Evolutionary conservation across 2,329 filamentous ascomycete species (phyloP).

Genomic region (Apiospora phragmitis): DNA sequence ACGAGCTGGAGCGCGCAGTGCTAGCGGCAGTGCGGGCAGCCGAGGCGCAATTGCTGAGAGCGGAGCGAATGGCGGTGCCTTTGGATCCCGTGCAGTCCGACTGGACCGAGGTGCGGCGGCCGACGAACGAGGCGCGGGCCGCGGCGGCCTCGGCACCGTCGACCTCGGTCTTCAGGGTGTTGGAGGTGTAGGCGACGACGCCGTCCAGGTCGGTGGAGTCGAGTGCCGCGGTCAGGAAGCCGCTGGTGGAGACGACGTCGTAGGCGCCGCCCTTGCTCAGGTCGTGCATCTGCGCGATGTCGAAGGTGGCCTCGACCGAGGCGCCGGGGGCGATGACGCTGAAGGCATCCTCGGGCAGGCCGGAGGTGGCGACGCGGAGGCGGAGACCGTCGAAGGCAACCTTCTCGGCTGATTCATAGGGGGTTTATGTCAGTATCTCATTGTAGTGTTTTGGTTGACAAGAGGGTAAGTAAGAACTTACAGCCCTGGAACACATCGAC

Average conservation of each 20-base stretch:
- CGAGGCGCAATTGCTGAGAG: slow-evolving; percentile 53
- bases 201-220: slow-evolving; percentile 46
- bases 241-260: slow-evolving; percentile 13
- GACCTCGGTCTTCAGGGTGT: slow-evolving; percentile 56
- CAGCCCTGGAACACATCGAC: slow-evolving; percentile 44
- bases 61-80: slow-evolving; percentile 45
- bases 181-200: slow-evolving; percentile 57
- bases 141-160: slow-evolving; percentile 56
- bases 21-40: slow-evolving; percentile 54
- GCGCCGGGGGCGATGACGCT: slow-evolving; percentile 14
- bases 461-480: slow-evolving; percentile 25
- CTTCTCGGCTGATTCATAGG: slow-evolving; percentile 10
- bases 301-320: slow-evolving; percentile 12
- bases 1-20: slow-evolving; percentile 50
- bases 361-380: slow-evolving; percentile 11
- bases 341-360: slow-evolving; percentile 16
- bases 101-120: slow-evolving; percentile 53
- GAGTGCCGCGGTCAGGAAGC: not conserved
- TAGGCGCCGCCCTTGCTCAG: slow-evolving; percentile 16
- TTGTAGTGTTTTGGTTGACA: not conserved
- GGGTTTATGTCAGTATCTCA: not conserved
- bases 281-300: slow-evolving; percentile 16
- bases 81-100: slow-evolving; percentile 54
- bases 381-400: slow-evolving; percentile 16
- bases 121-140: slow-evolving; percentile 46